These are phyloP conservation scores for Ascochyta viciae-villosae DNA, from an alignment of 2,329 filamentous ascomycete genomes.

Conservation along the genomic window DNA sequence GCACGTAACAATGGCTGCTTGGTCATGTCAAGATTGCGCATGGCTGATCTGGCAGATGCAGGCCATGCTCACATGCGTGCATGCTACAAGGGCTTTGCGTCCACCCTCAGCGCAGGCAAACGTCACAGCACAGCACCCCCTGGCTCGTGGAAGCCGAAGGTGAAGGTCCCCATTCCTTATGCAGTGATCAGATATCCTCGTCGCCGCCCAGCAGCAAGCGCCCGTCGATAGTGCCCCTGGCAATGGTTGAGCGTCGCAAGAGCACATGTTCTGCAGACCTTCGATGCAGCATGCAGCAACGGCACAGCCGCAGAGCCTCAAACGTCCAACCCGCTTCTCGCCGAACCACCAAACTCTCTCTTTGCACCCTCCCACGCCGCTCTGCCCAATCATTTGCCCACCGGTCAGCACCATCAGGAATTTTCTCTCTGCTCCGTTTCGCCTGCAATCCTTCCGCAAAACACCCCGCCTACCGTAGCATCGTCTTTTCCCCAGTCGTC, in stretches of 20 bases:
- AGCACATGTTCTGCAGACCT: constrained; percentile 16
- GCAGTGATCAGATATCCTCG: not conserved
- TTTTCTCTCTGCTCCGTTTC: constrained; percentile 6
- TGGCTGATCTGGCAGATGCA: not conserved
- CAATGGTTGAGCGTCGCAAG: constrained; percentile 3
- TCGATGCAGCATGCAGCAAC: constrained; percentile 15
- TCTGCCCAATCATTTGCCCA: constrained; percentile 3
- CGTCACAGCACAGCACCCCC: not conserved
- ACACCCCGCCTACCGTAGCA: not conserved
- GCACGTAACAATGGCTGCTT: not conserved
- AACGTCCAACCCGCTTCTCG: constrained; percentile 9
- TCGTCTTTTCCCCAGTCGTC: constrained; percentile 1
- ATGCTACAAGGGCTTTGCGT: not conserved
- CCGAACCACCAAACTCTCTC: constrained; percentile 3
- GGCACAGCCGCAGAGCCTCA: constrained; percentile 17
- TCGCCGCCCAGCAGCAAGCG: not conserved
- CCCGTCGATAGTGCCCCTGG: not conserved
- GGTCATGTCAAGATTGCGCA: not conserved
- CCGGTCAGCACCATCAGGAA: constrained; percentile 17
- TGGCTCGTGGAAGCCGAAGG: not conserved
- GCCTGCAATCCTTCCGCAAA: constrained; percentile 11
- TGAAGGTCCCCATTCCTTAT: not conserved
- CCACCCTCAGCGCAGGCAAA: not conserved
- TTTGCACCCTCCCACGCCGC: not conserved
- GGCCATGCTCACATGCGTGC: not conserved